phyloP scores from a whole-genome alignment of 1,139 yeast species.

The Ogataea hybrid region DNA sequence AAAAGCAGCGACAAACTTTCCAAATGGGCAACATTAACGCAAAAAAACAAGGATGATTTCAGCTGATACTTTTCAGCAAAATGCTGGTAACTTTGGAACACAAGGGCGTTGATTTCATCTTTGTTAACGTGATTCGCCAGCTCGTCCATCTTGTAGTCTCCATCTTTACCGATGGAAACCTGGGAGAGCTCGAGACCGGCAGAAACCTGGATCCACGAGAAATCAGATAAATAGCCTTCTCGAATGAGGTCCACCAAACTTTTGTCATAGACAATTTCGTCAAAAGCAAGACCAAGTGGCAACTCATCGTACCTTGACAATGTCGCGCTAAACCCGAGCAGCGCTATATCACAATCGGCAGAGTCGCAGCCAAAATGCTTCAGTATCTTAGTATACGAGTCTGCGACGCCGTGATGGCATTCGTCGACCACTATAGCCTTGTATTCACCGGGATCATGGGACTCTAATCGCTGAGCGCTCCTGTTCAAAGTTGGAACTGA shows the following conservation, averaged over 20 bases:
- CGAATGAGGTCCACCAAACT: slow-evolving; percentile 65
- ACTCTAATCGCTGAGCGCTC: slow-evolving; percentile 42
- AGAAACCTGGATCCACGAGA: slow-evolving; percentile 58
- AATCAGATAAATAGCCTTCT: slow-evolving; percentile 69
- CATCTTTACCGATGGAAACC: slow-evolving; percentile 34
- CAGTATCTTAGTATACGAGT: slow-evolving; percentile 59
- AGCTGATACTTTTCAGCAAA: slow-evolving; percentile 39
- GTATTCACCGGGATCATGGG: slow-evolving; percentile 56
- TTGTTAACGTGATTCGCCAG: slow-evolving; percentile 59
- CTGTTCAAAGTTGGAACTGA: slow-evolving; percentile 69
- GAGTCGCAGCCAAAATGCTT: slow-evolving; percentile 53
- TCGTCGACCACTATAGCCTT: slow-evolving; percentile 84
- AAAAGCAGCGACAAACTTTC: slow-evolving; percentile 52
- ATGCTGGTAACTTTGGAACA: slow-evolving; percentile 56
- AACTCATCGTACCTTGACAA: slow-evolving; percentile 64
- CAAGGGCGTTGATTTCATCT: slow-evolving; percentile 49
- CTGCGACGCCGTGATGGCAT: slow-evolving; percentile 89
- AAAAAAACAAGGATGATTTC: slow-evolving; percentile 72
- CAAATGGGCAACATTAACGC: slow-evolving; percentile 73
- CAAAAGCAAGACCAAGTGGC: slow-evolving; percentile 59
- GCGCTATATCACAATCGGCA: slow-evolving; percentile 44
- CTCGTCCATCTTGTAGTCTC: slow-evolving; percentile 55
- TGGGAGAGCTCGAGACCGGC: slow-evolving; percentile 38
- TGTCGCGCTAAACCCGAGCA: slow-evolving; percentile 90
- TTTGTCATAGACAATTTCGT: slow-evolving; percentile 72